A percentile compares a stretch with the other conserved stretches of the same genome.
phyloP scores from a whole-genome alignment of 2,329 filamentous ascomycete species.

The Tolypocladium tropicale region DNA sequence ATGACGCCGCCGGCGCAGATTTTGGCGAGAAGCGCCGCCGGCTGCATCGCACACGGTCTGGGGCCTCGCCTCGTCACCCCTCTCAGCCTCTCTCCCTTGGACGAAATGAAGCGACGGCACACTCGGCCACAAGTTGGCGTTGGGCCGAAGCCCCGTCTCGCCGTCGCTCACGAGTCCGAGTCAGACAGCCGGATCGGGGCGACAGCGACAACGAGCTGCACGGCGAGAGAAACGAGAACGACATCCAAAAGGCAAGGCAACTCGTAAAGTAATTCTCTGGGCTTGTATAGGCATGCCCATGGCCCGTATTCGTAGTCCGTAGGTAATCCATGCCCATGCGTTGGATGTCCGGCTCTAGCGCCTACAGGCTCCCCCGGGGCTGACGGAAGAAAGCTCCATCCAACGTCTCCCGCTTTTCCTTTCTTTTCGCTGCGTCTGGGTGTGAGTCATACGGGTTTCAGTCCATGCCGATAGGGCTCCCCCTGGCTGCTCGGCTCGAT shows the following conservation, averaged over 20 bases:
- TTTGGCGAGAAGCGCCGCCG: constrained; percentile 2
- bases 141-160: background rate
- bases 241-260: too few species aligned
- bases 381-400: constrained; percentile 6
- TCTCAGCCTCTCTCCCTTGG: background rate
- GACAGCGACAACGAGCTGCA: background rate
- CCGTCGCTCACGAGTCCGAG: background rate
- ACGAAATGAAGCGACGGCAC: background rate
- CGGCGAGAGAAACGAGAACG: background rate
- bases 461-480: constrained; percentile 4
- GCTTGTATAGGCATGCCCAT: too few species aligned
- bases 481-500: constrained; percentile 7
- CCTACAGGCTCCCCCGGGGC: constrained; percentile 5
- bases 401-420: constrained; percentile 5
- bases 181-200: background rate
- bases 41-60: background rate
- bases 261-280: too few species aligned
- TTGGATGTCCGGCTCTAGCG: background rate
- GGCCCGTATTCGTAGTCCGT: too few species aligned
- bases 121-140: background rate
- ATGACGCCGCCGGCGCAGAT: constrained; percentile 8
- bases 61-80: background rate
- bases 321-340: background rate
- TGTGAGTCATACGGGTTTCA: constrained; percentile 14
- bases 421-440: constrained; percentile 4